These are phyloP conservation scores for Axilococcus clingmanii DNA, from an alignment of 139 green algal species.

Conservation along the genomic window DNA sequence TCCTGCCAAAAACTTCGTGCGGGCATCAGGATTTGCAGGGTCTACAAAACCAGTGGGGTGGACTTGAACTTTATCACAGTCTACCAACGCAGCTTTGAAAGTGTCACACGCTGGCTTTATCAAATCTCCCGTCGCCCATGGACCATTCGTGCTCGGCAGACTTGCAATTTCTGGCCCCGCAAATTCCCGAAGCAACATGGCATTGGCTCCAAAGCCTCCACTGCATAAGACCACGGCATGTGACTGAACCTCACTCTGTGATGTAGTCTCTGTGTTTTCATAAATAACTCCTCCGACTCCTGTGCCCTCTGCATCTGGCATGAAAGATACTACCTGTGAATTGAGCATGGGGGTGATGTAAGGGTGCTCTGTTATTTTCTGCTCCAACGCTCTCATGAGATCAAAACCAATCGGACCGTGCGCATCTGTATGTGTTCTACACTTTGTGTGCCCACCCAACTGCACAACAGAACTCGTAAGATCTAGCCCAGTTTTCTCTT, in stretches of 20 bases:
- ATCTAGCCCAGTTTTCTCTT: conserved; percentile 23
- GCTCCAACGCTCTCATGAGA: conserved; percentile 36
- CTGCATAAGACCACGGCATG: conserved; percentile 50
- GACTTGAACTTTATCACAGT: conserved; percentile 65
- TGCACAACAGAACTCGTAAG: conserved; percentile 29
- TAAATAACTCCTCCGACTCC: conserved; percentile 2
- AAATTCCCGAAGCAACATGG: conserved; percentile 40
- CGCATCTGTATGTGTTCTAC: conserved; percentile 12
- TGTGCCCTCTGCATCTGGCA: conserved; percentile 1
- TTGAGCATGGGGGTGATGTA: conserved; percentile 15
- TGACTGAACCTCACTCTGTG: conserved; percentile 8
- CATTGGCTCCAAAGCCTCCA: conserved; percentile 57
- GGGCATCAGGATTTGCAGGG: conserved; percentile 30
- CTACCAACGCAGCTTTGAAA: conserved; percentile 15
- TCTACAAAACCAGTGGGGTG: conserved; percentile 70
- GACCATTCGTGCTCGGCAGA: conserved; percentile 60
- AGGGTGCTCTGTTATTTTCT: not conserved
- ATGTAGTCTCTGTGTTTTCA: not conserved
- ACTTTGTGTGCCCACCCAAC: conserved; percentile 43
- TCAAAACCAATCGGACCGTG: conserved; percentile 43
- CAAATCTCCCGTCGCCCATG: conserved; percentile 51
- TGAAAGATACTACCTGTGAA: conserved; percentile 14
- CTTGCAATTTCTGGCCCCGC: conserved; percentile 13
- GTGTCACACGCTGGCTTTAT: conserved; percentile 32
- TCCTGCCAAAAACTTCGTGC: conserved; percentile 49